phyloP scores from a whole-genome alignment of 495 filamentous ascomycete genomes.

The Hypomontagnella monticulosa region DNA sequence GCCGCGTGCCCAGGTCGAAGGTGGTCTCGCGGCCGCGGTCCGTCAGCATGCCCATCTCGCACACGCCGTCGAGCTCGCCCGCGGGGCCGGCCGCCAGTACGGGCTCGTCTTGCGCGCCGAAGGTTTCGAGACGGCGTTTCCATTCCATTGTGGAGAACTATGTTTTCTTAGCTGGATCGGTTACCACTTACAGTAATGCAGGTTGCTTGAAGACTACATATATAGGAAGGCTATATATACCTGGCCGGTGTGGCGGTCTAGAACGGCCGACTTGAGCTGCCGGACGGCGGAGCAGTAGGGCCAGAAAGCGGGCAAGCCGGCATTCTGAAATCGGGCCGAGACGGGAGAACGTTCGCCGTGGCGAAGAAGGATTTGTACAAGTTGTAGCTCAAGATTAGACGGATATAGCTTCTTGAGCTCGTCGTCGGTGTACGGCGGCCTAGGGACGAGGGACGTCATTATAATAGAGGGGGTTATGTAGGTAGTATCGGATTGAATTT shows the following conservation, averaged over 20 bases:
- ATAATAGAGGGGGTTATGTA: background rate
- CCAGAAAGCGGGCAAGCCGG: constrained; percentile 87
- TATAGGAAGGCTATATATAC: too few species aligned
- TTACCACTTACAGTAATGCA: too few species aligned
- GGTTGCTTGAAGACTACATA: too few species aligned
- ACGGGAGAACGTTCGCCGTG: constrained; percentile 94
- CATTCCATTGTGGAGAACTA: constrained; percentile 76
- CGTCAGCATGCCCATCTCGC: constrained; percentile 87
- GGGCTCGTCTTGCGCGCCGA: constrained; percentile 76
- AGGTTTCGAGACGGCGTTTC: constrained; percentile 81
- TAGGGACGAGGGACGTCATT: constrained; percentile 83
- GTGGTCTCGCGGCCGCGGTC: constrained; percentile 88
- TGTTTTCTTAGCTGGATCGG: too few species aligned
- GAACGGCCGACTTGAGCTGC: constrained; percentile 74
- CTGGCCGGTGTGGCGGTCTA: constrained; percentile 54
- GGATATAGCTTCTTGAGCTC: constrained; percentile 90
- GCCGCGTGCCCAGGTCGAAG: constrained; percentile 77
- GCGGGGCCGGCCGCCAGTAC: constrained; percentile 71
- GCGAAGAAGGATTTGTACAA: constrained; percentile 90
- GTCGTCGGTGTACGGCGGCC: constrained; percentile 78
- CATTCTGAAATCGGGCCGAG: constrained; percentile 84
- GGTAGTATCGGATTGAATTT: too few species aligned
- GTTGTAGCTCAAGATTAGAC: constrained; percentile 76
- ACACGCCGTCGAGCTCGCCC: constrained; percentile 79
- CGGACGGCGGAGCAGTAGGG: constrained; percentile 86